Evolutionary conservation across 2,329 filamentous ascomycete genomes (phyloP), one percentile per base, ranked within the genome.

Genomic region (Apiospora marii): DNA sequence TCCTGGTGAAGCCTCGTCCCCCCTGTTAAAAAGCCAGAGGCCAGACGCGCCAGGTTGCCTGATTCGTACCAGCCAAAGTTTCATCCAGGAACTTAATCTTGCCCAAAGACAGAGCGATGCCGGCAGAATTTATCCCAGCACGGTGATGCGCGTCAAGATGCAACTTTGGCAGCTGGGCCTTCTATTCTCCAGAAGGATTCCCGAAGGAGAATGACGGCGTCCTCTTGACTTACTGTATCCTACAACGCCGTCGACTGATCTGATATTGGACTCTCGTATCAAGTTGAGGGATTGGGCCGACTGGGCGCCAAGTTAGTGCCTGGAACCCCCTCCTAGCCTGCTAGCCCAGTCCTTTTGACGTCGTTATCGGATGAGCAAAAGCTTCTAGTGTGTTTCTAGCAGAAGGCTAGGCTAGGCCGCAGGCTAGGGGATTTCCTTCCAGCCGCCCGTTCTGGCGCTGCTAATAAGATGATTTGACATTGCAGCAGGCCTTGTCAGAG

Each of bases 401-500:
- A 34, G 12, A 34, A 34, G 34, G 34, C 58, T 41, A 24, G 58
- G 58, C 58, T 41, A 24, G 58, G 58, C 58, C 7, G 58, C 1
- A 19, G 34, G 58, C 58, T 64, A 64, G 34, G 34, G 30, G 34
- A 34, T n/a, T 64, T 41, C 58, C 58, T 64, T 41, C 34, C 58
- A 64, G 58, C 58, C 34, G 53, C 53, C 53, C 30, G 30, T 64
- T 41, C 34, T 64, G 58, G 58, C 34, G 58, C 19, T 64, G 34
- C 58, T 24, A 64, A 64, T 64, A 37, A 64, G 30, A 64, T 37
- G 58, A 64, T 64, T 41, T 41, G 58, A 37, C 58, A 64, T 64
- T 64, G 58, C 58, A 41, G 58, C 58, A 16, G 37, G 34, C 58
- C 58, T 64, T 64, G 58, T 41, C 34, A 64, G 58, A 64, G 58